A percentile compares a stretch with the other conserved stretches of the same genome.
Evolutionary conservation across 148 eudicot genomes (phyloP).

Genomic region (Tetragonia tetragonoides): DNA sequence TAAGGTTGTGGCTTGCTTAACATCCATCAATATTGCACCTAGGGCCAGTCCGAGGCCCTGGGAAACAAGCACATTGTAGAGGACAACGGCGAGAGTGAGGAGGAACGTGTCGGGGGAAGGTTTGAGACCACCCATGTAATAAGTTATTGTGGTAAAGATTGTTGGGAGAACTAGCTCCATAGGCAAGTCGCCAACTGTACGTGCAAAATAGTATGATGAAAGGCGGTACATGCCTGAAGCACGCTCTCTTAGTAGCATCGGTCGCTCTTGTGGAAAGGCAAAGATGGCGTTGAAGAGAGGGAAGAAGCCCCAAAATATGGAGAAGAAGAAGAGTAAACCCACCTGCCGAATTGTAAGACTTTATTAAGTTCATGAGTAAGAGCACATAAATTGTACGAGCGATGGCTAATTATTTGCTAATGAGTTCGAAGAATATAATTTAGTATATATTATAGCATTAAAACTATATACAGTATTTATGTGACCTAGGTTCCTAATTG

Average conservation of each 20-base stretch:
- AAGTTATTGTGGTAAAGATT: constrained; percentile 55
- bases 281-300: constrained; percentile 78
- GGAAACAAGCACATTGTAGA: constrained; percentile 71
- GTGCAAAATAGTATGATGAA: constrained; percentile 74
- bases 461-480: no score
- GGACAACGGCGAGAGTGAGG: constrained; percentile 54
- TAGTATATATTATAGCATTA: no score
- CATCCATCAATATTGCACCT: constrained; percentile 81
- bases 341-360: constrained; percentile 37
- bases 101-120: constrained; percentile 48
- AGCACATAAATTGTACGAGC: no score
- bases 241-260: constrained; percentile 63
- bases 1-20: constrained; percentile 69
- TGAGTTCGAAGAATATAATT: no score
- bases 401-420: no score
- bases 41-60: constrained; percentile 88
- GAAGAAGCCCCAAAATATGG: constrained; percentile 93
- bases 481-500: no score
- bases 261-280: constrained; percentile 79
- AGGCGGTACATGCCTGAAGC: constrained; percentile 82
- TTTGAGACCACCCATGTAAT: constrained; percentile 90
- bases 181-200: constrained; percentile 74
- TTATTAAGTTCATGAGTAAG: not conserved
- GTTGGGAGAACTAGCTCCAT: constrained; percentile 91
- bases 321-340: constrained; percentile 85